These are phyloP conservation scores for Iberis amara DNA, from an alignment of 441 rosid species.

Conservation along the genomic window DNA sequence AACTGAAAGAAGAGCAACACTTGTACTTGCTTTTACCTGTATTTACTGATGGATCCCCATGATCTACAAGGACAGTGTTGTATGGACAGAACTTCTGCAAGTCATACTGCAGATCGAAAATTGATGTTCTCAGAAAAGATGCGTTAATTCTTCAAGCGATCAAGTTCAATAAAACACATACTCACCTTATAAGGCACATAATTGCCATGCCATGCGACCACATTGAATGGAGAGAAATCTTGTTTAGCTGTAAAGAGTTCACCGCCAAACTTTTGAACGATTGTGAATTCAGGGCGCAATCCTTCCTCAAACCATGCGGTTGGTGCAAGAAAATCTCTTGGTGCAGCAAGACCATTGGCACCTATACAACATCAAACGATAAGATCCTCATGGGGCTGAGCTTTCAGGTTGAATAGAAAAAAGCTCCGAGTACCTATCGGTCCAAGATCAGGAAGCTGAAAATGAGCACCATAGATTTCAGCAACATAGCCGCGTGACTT, in stretches of 20 bases:
- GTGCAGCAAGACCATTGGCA: slow-evolving; percentile 93
- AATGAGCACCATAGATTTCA: slow-evolving; percentile 87
- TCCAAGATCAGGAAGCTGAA: slow-evolving; percentile 98
- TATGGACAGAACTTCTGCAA: slow-evolving; percentile 85
- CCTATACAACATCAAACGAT: slow-evolving; percentile 39
- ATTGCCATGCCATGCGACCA: slow-evolving; percentile 98
- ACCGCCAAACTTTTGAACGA: slow-evolving; percentile 82
- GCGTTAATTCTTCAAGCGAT: not conserved
- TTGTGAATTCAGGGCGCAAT: slow-evolving; percentile 54
- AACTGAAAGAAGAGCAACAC: slow-evolving; percentile 2
- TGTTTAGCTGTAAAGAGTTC: slow-evolving; percentile 78
- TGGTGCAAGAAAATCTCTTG: slow-evolving; percentile 86
- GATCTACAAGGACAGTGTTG: slow-evolving; percentile 85
- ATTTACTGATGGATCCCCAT: slow-evolving; percentile 86
- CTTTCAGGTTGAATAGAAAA: slow-evolving; percentile 6
- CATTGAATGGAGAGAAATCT: slow-evolving; percentile 94
- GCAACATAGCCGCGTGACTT: slow-evolving; percentile 87
- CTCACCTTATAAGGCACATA: slow-evolving; percentile 85
- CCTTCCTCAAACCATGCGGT: slow-evolving; percentile 78
- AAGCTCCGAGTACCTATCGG: slow-evolving; percentile 61
- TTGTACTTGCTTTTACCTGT: slow-evolving; percentile 48
- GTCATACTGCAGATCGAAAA: slow-evolving; percentile 59
- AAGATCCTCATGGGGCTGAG: not conserved
- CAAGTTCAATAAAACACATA: not conserved
- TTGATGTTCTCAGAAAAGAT: slow-evolving; percentile 1